Evolutionary conservation across 805 yeast genomes (phyloP), one percentile per base, ranked within the genome.

Genomic region (Maudiozyma serrabonitensis): DNA sequence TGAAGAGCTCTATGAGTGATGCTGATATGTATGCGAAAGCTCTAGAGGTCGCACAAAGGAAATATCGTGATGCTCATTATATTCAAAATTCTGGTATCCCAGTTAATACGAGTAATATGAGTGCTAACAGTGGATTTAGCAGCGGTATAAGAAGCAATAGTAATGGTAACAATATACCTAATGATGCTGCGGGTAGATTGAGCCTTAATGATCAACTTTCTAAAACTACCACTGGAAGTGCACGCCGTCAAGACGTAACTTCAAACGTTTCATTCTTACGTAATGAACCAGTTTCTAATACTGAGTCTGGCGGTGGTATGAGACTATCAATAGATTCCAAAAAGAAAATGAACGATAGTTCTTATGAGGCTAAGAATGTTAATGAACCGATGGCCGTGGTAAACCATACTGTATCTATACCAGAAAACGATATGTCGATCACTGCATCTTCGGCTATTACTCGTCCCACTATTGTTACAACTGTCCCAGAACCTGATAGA

Each of bases 21-120:
- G 78, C 73, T 25, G 81, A 80, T 52, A 69, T 81, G 72, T 81
- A 81, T 57, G 73, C 71, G 8, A 66, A 69, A 52, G 87, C 87
- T 0, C 67, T 76, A 56, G 74, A 75, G 53, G 75, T 77, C 23
- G 86, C 88, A 0, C 69, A 75, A 63, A 71, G 70, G 50, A 78
- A 70, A 52, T 57, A 54, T 31, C 48, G 50, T 31, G 54, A 55
- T 41, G 26, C 53, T 1, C 56, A 53, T 46, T 23, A 21, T 9
- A 32, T 43, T 31, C 46, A 46, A 25, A 43, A 45, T 16, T 25
- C 41, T 12, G 41, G 28, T 3, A 44, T 44, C 23, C 41, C 46
- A 19, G 28, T 34, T 7, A 26, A 11, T n/a, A 38, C 41, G 11
- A 41, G 34, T 23, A 41, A 41, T 41, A 26, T 41, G 15, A 41